Percentiles rank a stretch among this genome's conserved stretches.
These are phyloP conservation scores for Aspergillus latus DNA, from an alignment of 2,329 filamentous ascomycete genomes.

Conservation along the genomic window DNA sequence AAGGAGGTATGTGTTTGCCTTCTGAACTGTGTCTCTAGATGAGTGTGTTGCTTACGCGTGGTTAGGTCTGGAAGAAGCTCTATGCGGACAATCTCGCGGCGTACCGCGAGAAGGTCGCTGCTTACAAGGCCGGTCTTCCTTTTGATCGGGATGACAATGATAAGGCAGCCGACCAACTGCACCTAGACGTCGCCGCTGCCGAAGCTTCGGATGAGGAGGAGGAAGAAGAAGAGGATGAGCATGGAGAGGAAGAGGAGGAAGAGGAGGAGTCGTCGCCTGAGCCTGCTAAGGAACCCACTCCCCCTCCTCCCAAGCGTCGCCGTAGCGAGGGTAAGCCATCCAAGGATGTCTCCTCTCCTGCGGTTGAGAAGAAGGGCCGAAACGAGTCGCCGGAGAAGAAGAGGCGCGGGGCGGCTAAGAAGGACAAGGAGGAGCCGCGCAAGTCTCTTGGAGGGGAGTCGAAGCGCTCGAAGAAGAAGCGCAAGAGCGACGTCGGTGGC, in stretches of 20 bases:
- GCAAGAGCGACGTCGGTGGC: constrained; percentile 44
- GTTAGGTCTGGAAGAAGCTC: constrained; percentile 55
- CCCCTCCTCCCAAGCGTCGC: constrained; percentile 43
- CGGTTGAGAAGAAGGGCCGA: constrained; percentile 22
- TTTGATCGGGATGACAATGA: constrained; percentile 46
- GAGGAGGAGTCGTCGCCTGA: constrained; percentile 36
- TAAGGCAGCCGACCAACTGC: constrained; percentile 43
- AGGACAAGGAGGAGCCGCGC: constrained; percentile 32
- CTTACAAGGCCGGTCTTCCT: constrained; percentile 56
- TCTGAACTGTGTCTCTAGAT: background rate
- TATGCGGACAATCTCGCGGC: constrained; percentile 58
- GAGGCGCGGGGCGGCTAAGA: constrained; percentile 26
- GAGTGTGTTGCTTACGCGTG: constrained; percentile 15
- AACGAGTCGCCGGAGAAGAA: constrained; percentile 35
- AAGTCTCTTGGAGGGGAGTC: constrained; percentile 33
- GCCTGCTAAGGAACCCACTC: constrained; percentile 44
- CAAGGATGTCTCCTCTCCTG: constrained; percentile 31
- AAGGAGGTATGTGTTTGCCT: constrained; percentile 57
- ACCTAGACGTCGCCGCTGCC: constrained; percentile 42
- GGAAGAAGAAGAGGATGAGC: constrained; percentile 25
- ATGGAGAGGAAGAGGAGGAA: constrained; percentile 30
- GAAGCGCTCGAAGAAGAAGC: constrained; percentile 48
- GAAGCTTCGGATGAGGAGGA: constrained; percentile 38
- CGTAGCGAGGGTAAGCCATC: constrained; percentile 40
- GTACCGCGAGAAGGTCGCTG: constrained; percentile 56